Base-by-base conservation (phyloP, 352 stramenopile genomes). In the Globisporangium takayamanum region DNA sequence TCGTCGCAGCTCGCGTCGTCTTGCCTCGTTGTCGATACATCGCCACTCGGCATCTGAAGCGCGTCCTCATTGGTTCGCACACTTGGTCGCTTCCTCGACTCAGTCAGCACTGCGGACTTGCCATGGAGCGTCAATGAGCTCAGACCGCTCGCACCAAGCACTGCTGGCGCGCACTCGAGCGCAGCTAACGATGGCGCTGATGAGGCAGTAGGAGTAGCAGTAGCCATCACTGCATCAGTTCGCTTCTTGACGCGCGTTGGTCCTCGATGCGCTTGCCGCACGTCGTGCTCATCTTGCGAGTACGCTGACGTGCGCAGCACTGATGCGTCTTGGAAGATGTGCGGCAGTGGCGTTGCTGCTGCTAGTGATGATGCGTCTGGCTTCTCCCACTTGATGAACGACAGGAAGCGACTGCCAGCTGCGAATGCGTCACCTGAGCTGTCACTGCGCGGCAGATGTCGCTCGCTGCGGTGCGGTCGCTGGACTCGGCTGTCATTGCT, bases 331-430 rank as follows among this genome's bases (percentile, higher is more conserved):
- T 54, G 50, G 22, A 58, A 57, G 28, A 63, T 58, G 50, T 46
- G 50, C 11, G 50, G 20, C 39, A 63, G 18, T 3, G 30, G 4
- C 8, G 50, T 36, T 10, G 18, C 26, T 5, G 25, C 15, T 16
- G 15, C 12, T 46, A 1, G 4, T 16, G 41, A 5, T 14, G 41
- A 7, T 20, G 50, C 22, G 5, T 49, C 57, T 22, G 55, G 52
- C 57, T 63, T 63, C 44, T 63, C 57, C 57, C 57, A 63, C 50
- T 57, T 47, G 57, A 63, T 63, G 25, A 58, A 63, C 50, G 57
- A 45, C 50, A 57, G 50, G 25, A 63, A 63, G 2, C 41, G 49
- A 39, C 57, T 63, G 3, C 57, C 50, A 26, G 57, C 50, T 37
- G 57, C 33, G 22, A 63, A 33, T 10, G 52, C 45, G 20, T 54